Conservation (phyloP, 805 yeast species). For the Jamesozyma spencerorum region DNA sequence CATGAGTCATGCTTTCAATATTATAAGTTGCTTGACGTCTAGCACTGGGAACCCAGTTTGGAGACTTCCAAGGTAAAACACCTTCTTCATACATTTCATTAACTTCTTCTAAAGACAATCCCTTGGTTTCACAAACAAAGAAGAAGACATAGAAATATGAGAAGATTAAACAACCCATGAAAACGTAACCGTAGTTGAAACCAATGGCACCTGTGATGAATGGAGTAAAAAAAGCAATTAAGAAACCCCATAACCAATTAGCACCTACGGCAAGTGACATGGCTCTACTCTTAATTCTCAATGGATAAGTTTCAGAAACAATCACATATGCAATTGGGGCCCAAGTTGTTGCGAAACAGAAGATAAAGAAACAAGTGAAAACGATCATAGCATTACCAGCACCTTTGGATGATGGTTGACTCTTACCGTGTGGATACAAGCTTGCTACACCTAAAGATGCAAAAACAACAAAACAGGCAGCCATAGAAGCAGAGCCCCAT, state of each 20-base stretch:
- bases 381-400: constrained; percentile 3
- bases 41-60: constrained; percentile 41
- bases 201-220: constrained; percentile 1
- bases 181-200: constrained; percentile 1
- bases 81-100: constrained; percentile 53
- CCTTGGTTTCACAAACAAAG: constrained; percentile 21
- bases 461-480: constrained; percentile 1
- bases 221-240: constrained; percentile 8
- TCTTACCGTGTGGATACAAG: constrained; percentile 1
- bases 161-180: constrained; percentile 1
- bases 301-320: constrained; percentile 29
- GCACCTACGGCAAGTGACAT: constrained; percentile 2
- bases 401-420: not conserved
- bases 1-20: constrained; percentile 9
- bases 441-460: not conserved
- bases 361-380: constrained; percentile 1
- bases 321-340: constrained; percentile 2
- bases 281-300: not conserved
- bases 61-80: constrained; percentile 37
- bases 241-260: constrained; percentile 13
- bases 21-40: constrained; percentile 30
- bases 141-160: constrained; percentile 1
- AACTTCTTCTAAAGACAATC: constrained; percentile 69
- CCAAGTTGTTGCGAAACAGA: constrained; percentile 1
- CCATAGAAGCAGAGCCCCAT: constrained; percentile 2